Base-by-base conservation (phyloP, 257 asterid genomes). In the Nicotiana otophora region DNA sequence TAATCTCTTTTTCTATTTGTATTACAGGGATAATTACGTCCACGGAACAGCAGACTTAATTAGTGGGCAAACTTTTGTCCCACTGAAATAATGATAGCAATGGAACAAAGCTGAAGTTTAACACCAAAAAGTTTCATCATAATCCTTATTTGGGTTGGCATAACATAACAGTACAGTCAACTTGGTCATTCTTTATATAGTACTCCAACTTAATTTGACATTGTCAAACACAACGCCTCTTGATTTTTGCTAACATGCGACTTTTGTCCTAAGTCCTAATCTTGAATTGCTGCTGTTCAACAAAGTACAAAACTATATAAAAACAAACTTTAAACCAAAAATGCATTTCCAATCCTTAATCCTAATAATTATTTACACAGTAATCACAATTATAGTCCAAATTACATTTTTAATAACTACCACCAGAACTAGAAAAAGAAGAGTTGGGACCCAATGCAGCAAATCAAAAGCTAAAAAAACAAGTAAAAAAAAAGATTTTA, bases 391-490 rank as follows among this genome's bases (percentile, higher is more conserved):
- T 80, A 14, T 67, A 20, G 15, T 48, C 75, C 75, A 62, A 80
- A 39, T 60, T 60, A 80, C 72, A 80, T 62, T 36, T 74, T 80
- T 80, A 80, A 20, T 42, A 30, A 62, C 46, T 80, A 48, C 51
- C 51, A 66, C 31, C 15, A 51, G 54, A 30, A 5, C 74, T 48
- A 62, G 30, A 58, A 4, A 33, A 30, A 16, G 7, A 66, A 81
- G 79, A 23, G 68, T 67, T 81, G 34, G 65, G 79, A 9, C 75
- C 65, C 83, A 65, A 12, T 55, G 14, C 11, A 67, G 23, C 0
- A 69, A 20, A 55, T 39, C 20, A 23, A 62, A 60, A 0, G 46
- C 26, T 23, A 42, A 33, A 61, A 5, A 60, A 79, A 54, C 28
- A 28, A 57, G 51, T 31, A 10, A 66, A 57, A 63, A 28, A 19